These are phyloP conservation scores for Sicyos baderoa DNA, from an alignment of 306 rosid species.

Conservation along the genomic window DNA sequence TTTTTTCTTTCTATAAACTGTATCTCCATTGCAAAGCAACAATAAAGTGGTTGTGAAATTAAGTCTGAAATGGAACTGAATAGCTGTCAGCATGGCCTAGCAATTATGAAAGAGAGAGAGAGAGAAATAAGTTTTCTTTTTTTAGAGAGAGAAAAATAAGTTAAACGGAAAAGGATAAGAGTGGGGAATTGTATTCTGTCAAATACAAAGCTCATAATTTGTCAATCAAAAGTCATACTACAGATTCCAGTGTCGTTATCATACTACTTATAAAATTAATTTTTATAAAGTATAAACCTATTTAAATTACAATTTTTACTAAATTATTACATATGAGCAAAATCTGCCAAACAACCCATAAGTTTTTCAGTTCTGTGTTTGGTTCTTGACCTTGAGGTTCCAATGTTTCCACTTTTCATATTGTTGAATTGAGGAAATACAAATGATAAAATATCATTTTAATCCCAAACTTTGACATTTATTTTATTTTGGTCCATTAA, in stretches of 20 bases:
- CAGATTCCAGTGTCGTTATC: constrained; percentile 18
- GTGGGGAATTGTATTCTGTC: constrained; percentile 21
- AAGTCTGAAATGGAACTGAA: constrained; percentile 20
- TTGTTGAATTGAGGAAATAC: no score
- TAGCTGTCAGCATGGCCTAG: constrained; percentile 23
- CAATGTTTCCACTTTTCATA: no score
- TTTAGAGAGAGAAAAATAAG: not conserved
- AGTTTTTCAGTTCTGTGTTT: not conserved
- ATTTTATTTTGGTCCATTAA: no score
- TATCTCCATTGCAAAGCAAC: constrained; percentile 19
- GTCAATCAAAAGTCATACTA: constrained; percentile 18
- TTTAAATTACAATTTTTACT: not conserved
- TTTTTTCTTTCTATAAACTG: constrained; percentile 6
- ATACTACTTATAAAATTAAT: constrained; percentile 1
- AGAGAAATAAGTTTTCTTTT: not conserved
- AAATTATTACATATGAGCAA: not conserved
- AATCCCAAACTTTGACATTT: no score
- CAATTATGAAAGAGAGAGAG: constrained; percentile 21
- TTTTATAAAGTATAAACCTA: not conserved
- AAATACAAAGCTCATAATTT: constrained; percentile 20
- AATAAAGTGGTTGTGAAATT: constrained; percentile 22
- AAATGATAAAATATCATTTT: no score
- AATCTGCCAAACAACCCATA: not conserved
- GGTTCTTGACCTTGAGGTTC: not conserved
- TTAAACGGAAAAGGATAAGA: constrained; percentile 20